Base-by-base conservation (phyloP, 2,329 filamentous ascomycete species). In the Coleophoma cylindrospora region DNA sequence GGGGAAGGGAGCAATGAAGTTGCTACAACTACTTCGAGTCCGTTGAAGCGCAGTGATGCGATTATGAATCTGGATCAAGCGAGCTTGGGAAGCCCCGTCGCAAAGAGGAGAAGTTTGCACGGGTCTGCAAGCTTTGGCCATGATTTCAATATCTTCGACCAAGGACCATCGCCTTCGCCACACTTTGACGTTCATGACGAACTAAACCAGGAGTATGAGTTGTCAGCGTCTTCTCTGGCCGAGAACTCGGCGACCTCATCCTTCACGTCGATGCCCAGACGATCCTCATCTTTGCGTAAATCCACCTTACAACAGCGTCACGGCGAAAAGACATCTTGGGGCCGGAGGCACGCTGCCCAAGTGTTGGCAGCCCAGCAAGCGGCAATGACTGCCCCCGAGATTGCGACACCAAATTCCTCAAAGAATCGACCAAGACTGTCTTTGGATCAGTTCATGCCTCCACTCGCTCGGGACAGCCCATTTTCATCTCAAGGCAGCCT, bases 31-130 rank as follows among this genome's bases (percentile, higher is more conserved):
- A 82, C 83, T 53, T 84, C 86, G 6, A 96, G 92, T 65, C 91
- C 92, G 5, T 73, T 97, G 59, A 96, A 97, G 76, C 84, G 94
- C 60, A 92, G 87, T 64, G 92, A 97, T 71, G 86, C 88, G 40
- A 86, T 86, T 47, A 92, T 95, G 87, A 90, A 89, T 62, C 72
- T 95, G 45, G 91, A 95, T 61, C 86, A 89, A 56, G 77, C 83
- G 27, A 86, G 79, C 60, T 76, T 87, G 50, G 88, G 88, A 58
- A 96, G 89, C 63, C 92, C 94, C 0, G 88, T 92, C 52, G 89
- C 91, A 43, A 96, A 96, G 74, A 81, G 94, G 57, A 83, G 94
- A 62, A 96, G 91, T 69, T 70, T 95, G 59, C 89, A 96, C 66
- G 86, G 86, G 45, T 79, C 84, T 40, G 75, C 84, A n/a, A 80